phyloP scores from a whole-genome alignment of 2,329 filamentous ascomycete species.

The Neonectria sp. region DNA sequence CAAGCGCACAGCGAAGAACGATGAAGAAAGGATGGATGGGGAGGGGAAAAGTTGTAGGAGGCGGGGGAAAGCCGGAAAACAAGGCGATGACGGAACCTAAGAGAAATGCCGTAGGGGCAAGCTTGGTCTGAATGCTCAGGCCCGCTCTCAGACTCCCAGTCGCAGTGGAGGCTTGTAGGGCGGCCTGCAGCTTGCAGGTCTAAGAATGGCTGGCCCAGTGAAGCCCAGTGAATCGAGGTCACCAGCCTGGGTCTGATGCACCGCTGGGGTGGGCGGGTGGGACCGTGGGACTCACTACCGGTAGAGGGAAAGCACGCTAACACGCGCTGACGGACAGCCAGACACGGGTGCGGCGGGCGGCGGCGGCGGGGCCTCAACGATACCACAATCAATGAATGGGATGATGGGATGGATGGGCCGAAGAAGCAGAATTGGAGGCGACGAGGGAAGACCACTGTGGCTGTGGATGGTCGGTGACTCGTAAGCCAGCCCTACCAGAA shows the following conservation, averaged over 20 bases:
- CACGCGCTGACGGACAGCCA: constrained; percentile 21
- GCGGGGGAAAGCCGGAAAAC: constrained; percentile 2
- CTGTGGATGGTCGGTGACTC: constrained; percentile 9
- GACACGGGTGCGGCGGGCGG: constrained; percentile 22
- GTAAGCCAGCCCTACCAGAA: constrained; percentile 1
- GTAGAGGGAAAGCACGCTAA: constrained; percentile 15
- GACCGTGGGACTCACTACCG: constrained; percentile 18
- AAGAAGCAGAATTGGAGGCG: too few species aligned
- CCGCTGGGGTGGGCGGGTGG: constrained; percentile 24
- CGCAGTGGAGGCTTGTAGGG: neutral
- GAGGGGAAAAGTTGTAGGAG: constrained; percentile 32
- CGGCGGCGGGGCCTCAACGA: constrained; percentile 11
- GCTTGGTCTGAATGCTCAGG: neutral
- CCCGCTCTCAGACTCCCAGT: constrained; percentile 3
- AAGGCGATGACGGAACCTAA: constrained; percentile 46
- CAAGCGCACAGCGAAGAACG: constrained; percentile 1
- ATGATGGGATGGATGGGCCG: neutral
- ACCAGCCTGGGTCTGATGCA: constrained; percentile 29
- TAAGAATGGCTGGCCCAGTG: neutral
- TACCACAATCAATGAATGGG: neutral
- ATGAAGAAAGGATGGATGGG: neutral
- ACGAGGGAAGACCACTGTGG: constrained; percentile 20
- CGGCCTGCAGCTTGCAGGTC: too few species aligned
- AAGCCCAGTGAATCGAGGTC: constrained; percentile 17
- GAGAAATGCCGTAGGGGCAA: neutral